Percentiles rank a stretch among this genome's conserved stretches.
These are phyloP conservation scores for Chloromonas sp. DNA, from an alignment of 163 green algal genomes.

Conservation along the genomic window DNA sequence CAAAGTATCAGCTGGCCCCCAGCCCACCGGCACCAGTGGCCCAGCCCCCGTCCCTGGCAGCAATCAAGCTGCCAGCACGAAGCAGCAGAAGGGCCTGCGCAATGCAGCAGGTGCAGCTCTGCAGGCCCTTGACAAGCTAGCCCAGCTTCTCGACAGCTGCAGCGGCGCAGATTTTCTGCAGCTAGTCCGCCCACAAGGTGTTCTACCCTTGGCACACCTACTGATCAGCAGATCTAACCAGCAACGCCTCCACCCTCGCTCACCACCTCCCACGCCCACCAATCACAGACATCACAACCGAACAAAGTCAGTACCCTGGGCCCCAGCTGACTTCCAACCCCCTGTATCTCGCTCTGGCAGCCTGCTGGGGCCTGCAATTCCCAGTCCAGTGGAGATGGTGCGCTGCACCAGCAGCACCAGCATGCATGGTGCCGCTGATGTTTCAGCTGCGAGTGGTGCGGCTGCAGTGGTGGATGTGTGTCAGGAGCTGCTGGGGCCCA, in stretches of 20 bases:
- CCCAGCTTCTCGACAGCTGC: not conserved
- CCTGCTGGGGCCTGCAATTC: not conserved
- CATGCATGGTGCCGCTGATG: not conserved
- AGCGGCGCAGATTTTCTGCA: not conserved
- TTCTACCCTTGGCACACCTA: not conserved
- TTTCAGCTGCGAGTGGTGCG: not conserved
- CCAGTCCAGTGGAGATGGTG: not conserved
- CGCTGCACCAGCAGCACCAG: not conserved
- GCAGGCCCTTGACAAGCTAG: not conserved
- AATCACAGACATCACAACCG: not conserved
- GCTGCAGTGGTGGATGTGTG: not conserved
- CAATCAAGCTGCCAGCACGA: too few species aligned
- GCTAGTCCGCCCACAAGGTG: not conserved
- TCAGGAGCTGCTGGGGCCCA: not conserved
- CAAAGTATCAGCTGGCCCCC: too few species aligned
- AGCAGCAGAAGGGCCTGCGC: too few species aligned
- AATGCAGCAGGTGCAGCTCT: not conserved
- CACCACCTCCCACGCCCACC: not conserved
- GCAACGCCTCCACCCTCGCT: not conserved
- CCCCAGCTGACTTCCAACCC: too few species aligned
- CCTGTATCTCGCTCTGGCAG: not conserved
- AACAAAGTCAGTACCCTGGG: too few species aligned
- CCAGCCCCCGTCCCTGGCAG: too few species aligned
- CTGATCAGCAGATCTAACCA: not conserved
- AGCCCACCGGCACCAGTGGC: too few species aligned